phyloP scores from a whole-genome alignment of 305 asterid genomes.

The Solanum chacoense region DNA sequence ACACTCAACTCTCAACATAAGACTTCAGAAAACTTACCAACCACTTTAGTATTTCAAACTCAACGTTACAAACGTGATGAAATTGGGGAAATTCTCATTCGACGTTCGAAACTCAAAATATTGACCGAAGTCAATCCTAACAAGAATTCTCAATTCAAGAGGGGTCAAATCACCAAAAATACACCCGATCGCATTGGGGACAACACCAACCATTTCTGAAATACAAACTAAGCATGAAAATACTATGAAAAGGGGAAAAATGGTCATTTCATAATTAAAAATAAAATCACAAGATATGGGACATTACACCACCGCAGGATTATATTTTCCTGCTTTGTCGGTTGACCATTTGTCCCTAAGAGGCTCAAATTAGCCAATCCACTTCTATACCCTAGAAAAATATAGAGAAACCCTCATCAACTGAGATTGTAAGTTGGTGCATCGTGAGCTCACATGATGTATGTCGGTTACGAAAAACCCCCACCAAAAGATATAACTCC shows the following conservation, averaged over 20 bases:
- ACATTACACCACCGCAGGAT: neutral
- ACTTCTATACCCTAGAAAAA: neutral
- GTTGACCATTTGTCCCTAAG: neutral
- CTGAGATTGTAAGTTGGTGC: neutral
- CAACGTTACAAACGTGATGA: neutral
- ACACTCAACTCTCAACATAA: neutral
- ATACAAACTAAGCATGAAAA: neutral
- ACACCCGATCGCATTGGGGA: neutral
- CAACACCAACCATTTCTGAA: neutral
- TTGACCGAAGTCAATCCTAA: neutral
- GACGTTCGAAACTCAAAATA: neutral
- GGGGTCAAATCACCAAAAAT: neutral
- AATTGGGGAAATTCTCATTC: neutral
- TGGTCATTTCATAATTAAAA: neutral
- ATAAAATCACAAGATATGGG: neutral
- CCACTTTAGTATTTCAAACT: neutral
- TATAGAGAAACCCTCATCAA: no score
- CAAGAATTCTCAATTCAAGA: neutral
- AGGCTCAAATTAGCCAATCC: neutral
- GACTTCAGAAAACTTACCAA: neutral
- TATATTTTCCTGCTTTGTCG: neutral
- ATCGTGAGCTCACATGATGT: neutral
- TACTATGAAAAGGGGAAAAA: neutral
- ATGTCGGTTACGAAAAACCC: neutral
- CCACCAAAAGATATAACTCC: neutral